Conservation (phyloP, 164 flowering plant species). For the Platanus orientalis region DNA sequence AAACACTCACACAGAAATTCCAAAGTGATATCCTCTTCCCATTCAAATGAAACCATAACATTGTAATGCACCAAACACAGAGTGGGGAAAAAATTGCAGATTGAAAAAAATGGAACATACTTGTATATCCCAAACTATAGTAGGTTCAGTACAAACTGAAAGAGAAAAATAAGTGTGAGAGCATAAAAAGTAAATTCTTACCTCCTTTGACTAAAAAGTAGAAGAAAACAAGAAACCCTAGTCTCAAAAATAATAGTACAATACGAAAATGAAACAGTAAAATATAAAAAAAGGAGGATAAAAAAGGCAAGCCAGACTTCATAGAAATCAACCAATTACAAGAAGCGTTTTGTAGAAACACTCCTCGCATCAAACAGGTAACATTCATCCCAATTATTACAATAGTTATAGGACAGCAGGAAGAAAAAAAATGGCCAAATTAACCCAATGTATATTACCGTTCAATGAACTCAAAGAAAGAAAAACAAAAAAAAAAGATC, state of each 20-base stretch:
- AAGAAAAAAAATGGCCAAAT: not conserved
- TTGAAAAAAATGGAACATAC: no score
- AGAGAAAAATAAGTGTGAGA: not conserved
- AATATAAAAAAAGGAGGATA: not conserved
- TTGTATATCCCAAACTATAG: not conserved
- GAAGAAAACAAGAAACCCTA: not conserved
- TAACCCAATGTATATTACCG: not conserved
- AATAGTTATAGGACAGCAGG: not conserved
- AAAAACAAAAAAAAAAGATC: not conserved
- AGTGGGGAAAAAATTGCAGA: no score
- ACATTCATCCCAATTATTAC: not conserved
- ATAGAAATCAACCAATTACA: no score
- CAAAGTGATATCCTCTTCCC: no score
- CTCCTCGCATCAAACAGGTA: no score
- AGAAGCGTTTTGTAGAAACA: not conserved
- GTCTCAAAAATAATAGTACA: not conserved
- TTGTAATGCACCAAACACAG: no score
- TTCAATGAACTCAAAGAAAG: not conserved
- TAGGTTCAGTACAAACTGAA: not conserved
- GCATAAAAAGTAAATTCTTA: not conserved
- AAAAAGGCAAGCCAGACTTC: no score
- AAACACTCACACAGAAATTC: no score
- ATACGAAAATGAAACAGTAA: not conserved
- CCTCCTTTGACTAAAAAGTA: not conserved
- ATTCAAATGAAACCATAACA: no score